These are phyloP conservation scores for Euptelea pleiosperma DNA, from an alignment of 164 flowering plant species.

Conservation along the genomic window DNA sequence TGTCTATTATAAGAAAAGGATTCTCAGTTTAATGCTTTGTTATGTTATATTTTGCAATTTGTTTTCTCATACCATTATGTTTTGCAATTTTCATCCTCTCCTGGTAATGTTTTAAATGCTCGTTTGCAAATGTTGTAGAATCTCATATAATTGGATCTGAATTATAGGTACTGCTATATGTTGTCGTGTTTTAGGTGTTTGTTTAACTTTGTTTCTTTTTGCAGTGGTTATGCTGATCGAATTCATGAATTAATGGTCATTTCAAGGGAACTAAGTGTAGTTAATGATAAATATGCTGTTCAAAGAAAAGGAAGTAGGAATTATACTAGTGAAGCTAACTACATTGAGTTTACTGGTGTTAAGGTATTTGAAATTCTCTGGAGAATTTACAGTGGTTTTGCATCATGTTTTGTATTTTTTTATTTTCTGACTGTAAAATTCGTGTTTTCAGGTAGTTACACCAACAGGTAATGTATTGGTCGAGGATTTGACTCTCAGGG, in stretches of 20 bases:
- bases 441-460: slow-evolving; percentile 81
- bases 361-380: slow-evolving; percentile 43
- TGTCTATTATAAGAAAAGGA: too few relatives aligned
- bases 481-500: slow-evolving; percentile 70
- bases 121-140: too few relatives aligned
- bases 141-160: too few relatives aligned
- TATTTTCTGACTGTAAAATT: slow-evolving; percentile 3
- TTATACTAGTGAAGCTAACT: slow-evolving; percentile 74
- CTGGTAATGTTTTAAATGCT: too few relatives aligned
- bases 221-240: slow-evolving; percentile 99
- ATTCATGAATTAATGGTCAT: slow-evolving; percentile 80
- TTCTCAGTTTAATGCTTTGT: too few relatives aligned
- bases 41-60: too few relatives aligned
- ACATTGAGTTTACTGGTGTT: slow-evolving; percentile 83
- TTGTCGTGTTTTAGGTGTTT: neutral
- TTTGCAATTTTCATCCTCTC: neutral
- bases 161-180: too few relatives aligned
- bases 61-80: neutral
- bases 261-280: slow-evolving; percentile 66
- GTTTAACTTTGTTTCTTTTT: slow-evolving; percentile 11
- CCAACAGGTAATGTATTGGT: slow-evolving; percentile 95
- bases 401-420: neutral
- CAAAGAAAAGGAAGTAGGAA: slow-evolving; percentile 57
- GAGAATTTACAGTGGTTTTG: neutral
- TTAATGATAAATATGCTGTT: slow-evolving; percentile 44